Conservation (phyloP, 139 green algal species). For the Chlorella sp. region DNA sequence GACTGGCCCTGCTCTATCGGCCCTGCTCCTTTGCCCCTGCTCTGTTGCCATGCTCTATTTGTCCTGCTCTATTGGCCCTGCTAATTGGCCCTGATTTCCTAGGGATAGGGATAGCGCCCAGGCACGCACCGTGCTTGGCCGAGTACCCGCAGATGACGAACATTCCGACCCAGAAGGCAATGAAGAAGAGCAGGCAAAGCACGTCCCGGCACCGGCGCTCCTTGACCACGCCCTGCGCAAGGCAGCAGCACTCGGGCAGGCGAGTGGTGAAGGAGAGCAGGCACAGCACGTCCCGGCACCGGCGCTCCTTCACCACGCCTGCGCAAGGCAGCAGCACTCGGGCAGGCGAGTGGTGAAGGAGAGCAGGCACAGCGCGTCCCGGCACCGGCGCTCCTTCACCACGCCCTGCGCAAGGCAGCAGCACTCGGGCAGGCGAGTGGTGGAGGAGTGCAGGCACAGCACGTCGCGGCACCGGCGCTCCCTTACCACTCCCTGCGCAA, state of each 20-base stretch:
- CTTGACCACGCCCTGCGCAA: background rate
- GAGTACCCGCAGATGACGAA: conserved; percentile 52
- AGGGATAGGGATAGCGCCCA: too few species aligned
- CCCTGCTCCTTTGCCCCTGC: too few species aligned
- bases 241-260: too few species aligned
- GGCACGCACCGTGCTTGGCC: conserved; percentile 36
- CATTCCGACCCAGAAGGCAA: conserved; percentile 68
- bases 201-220: conserved; percentile 54
- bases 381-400: conserved; percentile 31
- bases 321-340: too few species aligned
- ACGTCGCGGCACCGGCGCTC: conserved; percentile 54
- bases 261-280: conserved; percentile 62
- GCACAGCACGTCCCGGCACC: conserved; percentile 58
- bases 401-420: too few species aligned
- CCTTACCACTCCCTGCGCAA: background rate
- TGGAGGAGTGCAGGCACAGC: conserved; percentile 57
- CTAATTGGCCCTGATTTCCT: too few species aligned
- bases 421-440: too few species aligned
- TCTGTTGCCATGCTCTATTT: too few species aligned
- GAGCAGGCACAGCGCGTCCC: conserved; percentile 59
- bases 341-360: too few species aligned
- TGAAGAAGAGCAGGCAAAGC: conserved; percentile 55
- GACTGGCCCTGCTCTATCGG: too few species aligned
- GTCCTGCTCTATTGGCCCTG: too few species aligned
- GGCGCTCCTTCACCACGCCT: conserved; percentile 17